phyloP scores from a whole-genome alignment of 768 basidiomycete genomes.

The Lentinula sp. region DNA sequence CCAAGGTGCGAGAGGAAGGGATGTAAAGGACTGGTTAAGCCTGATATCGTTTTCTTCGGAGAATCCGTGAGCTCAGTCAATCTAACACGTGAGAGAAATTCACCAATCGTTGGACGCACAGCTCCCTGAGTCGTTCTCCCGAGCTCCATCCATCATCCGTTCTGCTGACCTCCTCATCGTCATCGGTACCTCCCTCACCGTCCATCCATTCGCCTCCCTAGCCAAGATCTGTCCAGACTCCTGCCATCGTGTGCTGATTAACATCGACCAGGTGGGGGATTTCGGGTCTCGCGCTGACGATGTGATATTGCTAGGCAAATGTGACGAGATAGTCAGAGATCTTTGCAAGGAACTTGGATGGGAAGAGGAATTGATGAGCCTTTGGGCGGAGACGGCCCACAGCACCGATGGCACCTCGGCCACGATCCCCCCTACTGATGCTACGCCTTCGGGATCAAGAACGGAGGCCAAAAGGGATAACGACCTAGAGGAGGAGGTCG shows the following conservation, averaged over 20 bases:
- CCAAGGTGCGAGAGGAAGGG: constrained; percentile 50
- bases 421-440: not conserved
- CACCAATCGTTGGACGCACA: constrained; percentile 18
- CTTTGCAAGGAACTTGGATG: constrained; percentile 70
- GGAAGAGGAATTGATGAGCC: constrained; percentile 51
- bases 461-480: constrained; percentile 13
- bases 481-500: constrained; percentile 23
- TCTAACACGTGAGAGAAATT: not conserved
- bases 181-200: constrained; percentile 85
- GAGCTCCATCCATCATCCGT: constrained; percentile 42
- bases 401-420: not conserved
- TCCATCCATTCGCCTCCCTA: constrained; percentile 84
- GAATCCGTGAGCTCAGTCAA: constrained; percentile 48
- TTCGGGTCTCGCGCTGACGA: constrained; percentile 51
- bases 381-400: constrained; percentile 46
- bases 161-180: constrained; percentile 81
- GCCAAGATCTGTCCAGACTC: constrained; percentile 42
- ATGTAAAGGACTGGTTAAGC: constrained; percentile 78
- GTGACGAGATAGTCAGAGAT: constrained; percentile 59
- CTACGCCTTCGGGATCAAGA: not conserved
- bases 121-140: constrained; percentile 72
- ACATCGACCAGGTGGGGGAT: constrained; percentile 75
- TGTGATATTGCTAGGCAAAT: constrained; percentile 60
- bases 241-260: constrained; percentile 86
- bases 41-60: constrained; percentile 95